Evolutionary conservation across 257 asterid genomes (phyloP).

Genomic region (Mitragyna speciosa): DNA sequence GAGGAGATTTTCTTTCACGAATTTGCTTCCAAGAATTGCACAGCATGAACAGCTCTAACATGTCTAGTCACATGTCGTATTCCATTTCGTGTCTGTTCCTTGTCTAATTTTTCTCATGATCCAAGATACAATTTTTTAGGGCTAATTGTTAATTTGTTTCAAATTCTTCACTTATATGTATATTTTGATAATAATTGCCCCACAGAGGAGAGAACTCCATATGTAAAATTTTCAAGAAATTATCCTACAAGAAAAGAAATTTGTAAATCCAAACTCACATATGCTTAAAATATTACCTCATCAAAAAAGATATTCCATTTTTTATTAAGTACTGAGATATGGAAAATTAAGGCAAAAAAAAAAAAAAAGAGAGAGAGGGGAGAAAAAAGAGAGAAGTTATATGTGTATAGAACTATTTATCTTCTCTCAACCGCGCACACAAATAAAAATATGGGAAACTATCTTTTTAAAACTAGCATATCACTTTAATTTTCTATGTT

Average conservation of each 20-base stretch:
- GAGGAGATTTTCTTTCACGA: not conserved
- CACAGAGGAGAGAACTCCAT: not conserved
- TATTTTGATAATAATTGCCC: too few species aligned
- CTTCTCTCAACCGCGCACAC: not conserved
- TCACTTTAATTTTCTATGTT: too few species aligned
- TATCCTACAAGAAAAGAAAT: not conserved
- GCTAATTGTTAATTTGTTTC: not conserved
- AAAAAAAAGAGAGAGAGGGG: too few species aligned
- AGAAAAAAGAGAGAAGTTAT: too few species aligned
- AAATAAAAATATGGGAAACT: not conserved
- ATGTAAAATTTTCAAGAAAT: not conserved
- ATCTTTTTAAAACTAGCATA: not conserved
- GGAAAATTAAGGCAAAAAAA: too few species aligned
- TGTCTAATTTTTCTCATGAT: not conserved
- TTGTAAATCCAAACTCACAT: not conserved
- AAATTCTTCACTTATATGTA: not conserved
- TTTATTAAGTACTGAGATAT: too few species aligned
- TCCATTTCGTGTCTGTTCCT: not conserved
- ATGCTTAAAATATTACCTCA: not conserved
- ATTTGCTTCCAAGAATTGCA: not conserved
- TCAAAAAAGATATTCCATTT: not conserved
- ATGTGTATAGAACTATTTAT: too few species aligned
- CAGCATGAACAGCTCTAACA: not conserved
- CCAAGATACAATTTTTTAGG: not conserved
- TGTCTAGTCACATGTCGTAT: slow-evolving; percentile 1